These are phyloP conservation scores for Hypoxylon sp. DNA, from an alignment of 2,329 filamentous ascomycete species.

Conservation along the genomic window DNA sequence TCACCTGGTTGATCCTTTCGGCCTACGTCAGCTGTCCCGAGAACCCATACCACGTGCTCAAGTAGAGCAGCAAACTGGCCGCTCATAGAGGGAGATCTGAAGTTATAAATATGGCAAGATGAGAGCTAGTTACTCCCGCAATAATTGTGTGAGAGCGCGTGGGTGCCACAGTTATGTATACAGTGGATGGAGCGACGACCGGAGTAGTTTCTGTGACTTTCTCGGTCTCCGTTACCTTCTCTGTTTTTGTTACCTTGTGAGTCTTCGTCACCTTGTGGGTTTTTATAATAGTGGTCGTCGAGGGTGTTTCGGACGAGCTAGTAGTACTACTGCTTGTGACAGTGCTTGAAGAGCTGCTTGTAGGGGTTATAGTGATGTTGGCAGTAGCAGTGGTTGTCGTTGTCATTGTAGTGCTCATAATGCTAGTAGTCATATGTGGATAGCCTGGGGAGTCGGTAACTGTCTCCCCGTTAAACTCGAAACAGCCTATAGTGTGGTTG, in stretches of 20 bases:
- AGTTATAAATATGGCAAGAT: background rate
- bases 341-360: slow-evolving; percentile 1
- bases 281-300: slow-evolving; percentile 3
- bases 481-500: slow-evolving; percentile 12
- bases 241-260: background rate
- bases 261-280: background rate
- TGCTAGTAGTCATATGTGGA: background rate
- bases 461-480: background rate
- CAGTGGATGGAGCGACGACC: background rate
- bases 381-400: background rate
- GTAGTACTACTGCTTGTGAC: background rate
- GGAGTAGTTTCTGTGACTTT: background rate
- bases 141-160: background rate
- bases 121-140: background rate
- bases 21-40: background rate
- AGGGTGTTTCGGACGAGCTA: background rate
- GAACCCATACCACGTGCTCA: background rate
- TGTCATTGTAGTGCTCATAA: background rate
- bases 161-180: background rate
- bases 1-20: background rate
- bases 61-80: background rate
- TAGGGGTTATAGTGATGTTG: slow-evolving; percentile 7
- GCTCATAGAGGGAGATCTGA: background rate
- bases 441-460: background rate
- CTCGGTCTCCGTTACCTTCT: background rate